Conservation (phyloP, 192 early-diverging fungal genomes). For the Gaertneriomyces sp. region DNA sequence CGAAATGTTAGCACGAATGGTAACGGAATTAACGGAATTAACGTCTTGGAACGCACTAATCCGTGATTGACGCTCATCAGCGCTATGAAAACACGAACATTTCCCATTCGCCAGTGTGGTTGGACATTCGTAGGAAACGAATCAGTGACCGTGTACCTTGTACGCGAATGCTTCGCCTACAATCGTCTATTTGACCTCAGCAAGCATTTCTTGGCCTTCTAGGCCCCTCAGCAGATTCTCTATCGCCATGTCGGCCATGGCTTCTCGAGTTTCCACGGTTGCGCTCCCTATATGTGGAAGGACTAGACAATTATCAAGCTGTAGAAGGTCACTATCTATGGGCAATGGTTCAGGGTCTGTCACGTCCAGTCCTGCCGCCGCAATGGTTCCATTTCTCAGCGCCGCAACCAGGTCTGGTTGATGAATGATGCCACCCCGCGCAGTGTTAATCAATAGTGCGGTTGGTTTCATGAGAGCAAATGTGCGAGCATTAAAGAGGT, state of each 20-base stretch:
- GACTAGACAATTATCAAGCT: slow-evolving; percentile 60
- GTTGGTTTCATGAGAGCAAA: slow-evolving; percentile 68
- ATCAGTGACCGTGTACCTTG: too few species aligned
- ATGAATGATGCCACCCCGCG: slow-evolving; percentile 74
- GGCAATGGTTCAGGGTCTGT: slow-evolving; percentile 82
- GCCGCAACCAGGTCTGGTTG: slow-evolving; percentile 70
- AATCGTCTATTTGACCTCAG: not conserved
- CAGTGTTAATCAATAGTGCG: slow-evolving; percentile 75
- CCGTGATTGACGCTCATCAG: too few species aligned
- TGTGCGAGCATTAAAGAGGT: slow-evolving; percentile 63
- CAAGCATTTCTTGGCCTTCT: slow-evolving; percentile 44
- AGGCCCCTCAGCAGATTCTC: slow-evolving; percentile 68
- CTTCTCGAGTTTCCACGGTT: slow-evolving; percentile 76
- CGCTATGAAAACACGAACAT: too few species aligned
- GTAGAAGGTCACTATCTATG: slow-evolving; percentile 54
- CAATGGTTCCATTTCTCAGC: slow-evolving; percentile 54
- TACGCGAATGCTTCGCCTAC: too few species aligned
- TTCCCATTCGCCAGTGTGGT: too few species aligned
- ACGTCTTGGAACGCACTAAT: too few species aligned
- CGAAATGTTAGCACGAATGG: too few species aligned
- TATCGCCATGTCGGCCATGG: slow-evolving; percentile 72
- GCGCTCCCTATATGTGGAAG: slow-evolving; percentile 86
- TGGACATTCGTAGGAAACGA: too few species aligned
- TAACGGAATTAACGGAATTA: too few species aligned
- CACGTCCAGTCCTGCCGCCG: slow-evolving; percentile 78